Percentiles rank a stretch among this genome's conserved stretches.
Evolutionary conservation across 768 basidiomycete genomes (phyloP).

Genomic region (Plicaturopsis crispa): DNA sequence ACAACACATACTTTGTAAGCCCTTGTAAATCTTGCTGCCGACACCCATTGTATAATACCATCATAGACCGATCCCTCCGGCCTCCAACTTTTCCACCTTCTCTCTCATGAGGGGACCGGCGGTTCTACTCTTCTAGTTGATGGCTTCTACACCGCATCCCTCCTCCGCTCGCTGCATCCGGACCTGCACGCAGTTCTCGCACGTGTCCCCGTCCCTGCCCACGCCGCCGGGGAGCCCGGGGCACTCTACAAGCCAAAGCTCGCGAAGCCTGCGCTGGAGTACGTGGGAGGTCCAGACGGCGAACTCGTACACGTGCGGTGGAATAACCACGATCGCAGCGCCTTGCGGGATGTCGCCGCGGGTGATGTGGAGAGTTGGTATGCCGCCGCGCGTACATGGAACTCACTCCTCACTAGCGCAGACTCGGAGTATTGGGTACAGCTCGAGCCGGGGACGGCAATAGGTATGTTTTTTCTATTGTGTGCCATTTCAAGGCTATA

Average conservation of each 20-base stretch:
- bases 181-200: slow-evolving; percentile 65
- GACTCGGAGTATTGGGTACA: slow-evolving; percentile 93
- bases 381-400: slow-evolving; percentile 68
- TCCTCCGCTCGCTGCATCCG: slow-evolving; percentile 68
- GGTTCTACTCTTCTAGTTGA: slow-evolving; percentile 92
- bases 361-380: slow-evolving; percentile 72
- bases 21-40: too few relatives aligned
- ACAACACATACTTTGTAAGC: slow-evolving; percentile 61
- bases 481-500: neutral
- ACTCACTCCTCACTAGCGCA: slow-evolving; percentile 61
- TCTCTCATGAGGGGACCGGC: slow-evolving; percentile 77
- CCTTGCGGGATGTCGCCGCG: slow-evolving; percentile 53
- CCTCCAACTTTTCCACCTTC: slow-evolving; percentile 92
- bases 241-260: slow-evolving; percentile 51
- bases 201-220: slow-evolving; percentile 61
- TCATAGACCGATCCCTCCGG: slow-evolving; percentile 85
- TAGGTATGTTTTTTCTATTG: slow-evolving; percentile 44
- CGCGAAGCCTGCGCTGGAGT: slow-evolving; percentile 53
- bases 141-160: slow-evolving; percentile 85
- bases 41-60: slow-evolving; percentile 2
- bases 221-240: slow-evolving; percentile 77
- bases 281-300: slow-evolving; percentile 68
- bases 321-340: slow-evolving; percentile 93
- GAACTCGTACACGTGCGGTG: slow-evolving; percentile 77
- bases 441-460: slow-evolving; percentile 78